These are phyloP conservation scores for Trichoderma koningiopsis DNA, from an alignment of 2,329 filamentous ascomycete species.

Conservation along the genomic window DNA sequence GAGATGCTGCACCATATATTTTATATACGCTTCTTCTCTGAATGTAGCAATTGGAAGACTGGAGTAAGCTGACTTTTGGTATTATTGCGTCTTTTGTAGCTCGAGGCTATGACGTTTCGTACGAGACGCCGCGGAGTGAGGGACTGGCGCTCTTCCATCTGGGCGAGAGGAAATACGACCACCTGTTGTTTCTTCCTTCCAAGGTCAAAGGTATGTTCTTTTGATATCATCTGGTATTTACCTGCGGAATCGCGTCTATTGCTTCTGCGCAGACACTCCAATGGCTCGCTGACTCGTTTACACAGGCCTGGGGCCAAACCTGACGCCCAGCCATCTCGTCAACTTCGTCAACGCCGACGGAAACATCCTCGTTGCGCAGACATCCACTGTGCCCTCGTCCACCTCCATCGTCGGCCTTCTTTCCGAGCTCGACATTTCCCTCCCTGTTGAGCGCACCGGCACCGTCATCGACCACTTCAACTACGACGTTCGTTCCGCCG, in stretches of 20 bases:
- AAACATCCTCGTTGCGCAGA: slow-evolving; percentile 86
- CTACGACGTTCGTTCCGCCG: slow-evolving; percentile 75
- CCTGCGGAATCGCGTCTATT: not conserved
- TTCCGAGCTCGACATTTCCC: slow-evolving; percentile 81
- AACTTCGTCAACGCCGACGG: slow-evolving; percentile 90
- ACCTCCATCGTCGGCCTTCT: slow-evolving; percentile 76
- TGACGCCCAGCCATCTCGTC: slow-evolving; percentile 83
- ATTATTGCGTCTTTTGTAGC: slow-evolving; percentile 50
- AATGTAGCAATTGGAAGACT: not conserved
- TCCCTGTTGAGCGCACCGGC: slow-evolving; percentile 83
- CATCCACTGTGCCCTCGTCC: slow-evolving; percentile 69
- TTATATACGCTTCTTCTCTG: not conserved
- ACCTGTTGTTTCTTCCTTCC: slow-evolving; percentile 83
- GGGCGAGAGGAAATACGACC: slow-evolving; percentile 87
- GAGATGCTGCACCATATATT: not conserved
- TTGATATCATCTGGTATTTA: not conserved
- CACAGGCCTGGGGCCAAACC: slow-evolving; percentile 78
- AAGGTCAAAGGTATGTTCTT: slow-evolving; percentile 75
- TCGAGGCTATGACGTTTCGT: slow-evolving; percentile 78
- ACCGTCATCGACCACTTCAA: slow-evolving; percentile 95
- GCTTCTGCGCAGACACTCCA: not conserved
- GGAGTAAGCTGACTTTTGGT: slow-evolving; percentile 29
- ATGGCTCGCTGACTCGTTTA: slow-evolving; percentile 6
- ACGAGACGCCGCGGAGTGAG: slow-evolving; percentile 81
- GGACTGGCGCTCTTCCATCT: slow-evolving; percentile 77